Conservation (phyloP, 495 filamentous ascomycete species). For the Pyrenula aspistea region DNA sequence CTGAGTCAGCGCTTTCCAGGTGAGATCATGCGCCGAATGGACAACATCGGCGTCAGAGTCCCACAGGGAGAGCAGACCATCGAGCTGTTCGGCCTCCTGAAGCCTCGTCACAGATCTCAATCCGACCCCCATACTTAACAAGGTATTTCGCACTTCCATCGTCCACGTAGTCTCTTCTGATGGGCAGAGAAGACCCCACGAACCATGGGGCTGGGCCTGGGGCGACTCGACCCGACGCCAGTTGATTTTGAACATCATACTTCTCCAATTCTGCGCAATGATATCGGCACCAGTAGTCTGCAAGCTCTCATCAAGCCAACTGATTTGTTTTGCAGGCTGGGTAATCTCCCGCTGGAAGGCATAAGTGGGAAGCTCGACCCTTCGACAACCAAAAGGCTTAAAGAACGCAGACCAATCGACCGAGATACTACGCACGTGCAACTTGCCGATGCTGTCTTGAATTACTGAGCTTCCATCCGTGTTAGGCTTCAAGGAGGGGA, state of each 20-base stretch:
- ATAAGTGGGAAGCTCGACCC: slow-evolving; percentile 18
- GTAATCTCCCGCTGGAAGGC: slow-evolving; percentile 16
- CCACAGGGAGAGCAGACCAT: slow-evolving; percentile 16
- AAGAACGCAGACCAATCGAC: slow-evolving; percentile 18
- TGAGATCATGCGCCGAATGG: slow-evolving; percentile 5
- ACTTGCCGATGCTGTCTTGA: slow-evolving; percentile 4
- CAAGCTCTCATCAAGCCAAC: not conserved
- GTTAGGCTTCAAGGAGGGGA: slow-evolving; percentile 9
- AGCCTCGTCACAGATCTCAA: slow-evolving; percentile 3
- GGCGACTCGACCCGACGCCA: not conserved
- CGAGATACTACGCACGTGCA: slow-evolving; percentile 11
- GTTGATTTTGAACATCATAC: not conserved
- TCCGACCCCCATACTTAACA: slow-evolving; percentile 7
- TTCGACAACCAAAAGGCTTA: slow-evolving; percentile 11
- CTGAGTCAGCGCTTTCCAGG: slow-evolving; percentile 9
- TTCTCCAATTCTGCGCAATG: not conserved
- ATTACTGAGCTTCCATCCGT: slow-evolving; percentile 3
- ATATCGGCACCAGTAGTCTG: not conserved
- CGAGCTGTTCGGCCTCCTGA: slow-evolving; percentile 8
- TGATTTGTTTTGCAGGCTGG: not conserved
- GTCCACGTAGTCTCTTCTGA: not conserved
- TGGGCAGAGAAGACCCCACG: not conserved
- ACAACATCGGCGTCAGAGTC: slow-evolving; percentile 11
- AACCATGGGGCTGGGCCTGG: not conserved
- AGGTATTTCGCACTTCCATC: not conserved